A percentile compares a stretch with the other conserved stretches of the same genome.
Conservation (phyloP, 2,329 filamentous ascomycete species). For the Aureobasidium vineae region DNA sequence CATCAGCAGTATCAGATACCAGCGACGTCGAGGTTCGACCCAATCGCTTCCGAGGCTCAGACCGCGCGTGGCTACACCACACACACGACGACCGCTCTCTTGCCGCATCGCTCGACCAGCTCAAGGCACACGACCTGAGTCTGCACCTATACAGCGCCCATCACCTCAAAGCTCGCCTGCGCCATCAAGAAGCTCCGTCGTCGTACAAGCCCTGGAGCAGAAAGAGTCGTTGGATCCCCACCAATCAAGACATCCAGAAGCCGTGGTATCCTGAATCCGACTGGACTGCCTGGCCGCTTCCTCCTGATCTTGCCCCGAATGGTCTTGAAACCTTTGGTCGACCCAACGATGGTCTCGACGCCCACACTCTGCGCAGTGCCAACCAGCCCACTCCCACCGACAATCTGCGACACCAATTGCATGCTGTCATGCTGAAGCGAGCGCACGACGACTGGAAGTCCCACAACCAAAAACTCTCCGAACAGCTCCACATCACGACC, state of each 20-base stretch:
- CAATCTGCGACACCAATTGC: constrained; percentile 67
- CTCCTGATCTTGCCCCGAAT: constrained; percentile 59
- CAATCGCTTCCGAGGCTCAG: constrained; percentile 66
- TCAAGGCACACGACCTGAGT: constrained; percentile 65
- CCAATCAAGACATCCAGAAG: constrained; percentile 36
- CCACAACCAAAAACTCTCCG: neutral
- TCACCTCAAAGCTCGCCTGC: constrained; percentile 59
- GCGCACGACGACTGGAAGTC: constrained; percentile 64
- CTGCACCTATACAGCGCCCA: constrained; percentile 78
- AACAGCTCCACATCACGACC: neutral
- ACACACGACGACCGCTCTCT: constrained; percentile 64
- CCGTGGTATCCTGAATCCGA: constrained; percentile 50
- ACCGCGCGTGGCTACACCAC: constrained; percentile 64
- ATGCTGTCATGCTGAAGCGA: constrained; percentile 62
- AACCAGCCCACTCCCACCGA: constrained; percentile 54
- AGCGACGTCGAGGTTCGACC: neutral
- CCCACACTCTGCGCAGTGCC: constrained; percentile 52
- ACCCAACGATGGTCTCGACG: constrained; percentile 45
- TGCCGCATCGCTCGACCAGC: constrained; percentile 60
- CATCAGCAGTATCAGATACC: constrained; percentile 9
- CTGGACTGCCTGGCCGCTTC: constrained; percentile 88
- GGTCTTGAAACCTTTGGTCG: constrained; percentile 51
- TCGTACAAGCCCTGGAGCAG: constrained; percentile 39
- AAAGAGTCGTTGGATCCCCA: constrained; percentile 43
- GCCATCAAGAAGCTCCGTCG: constrained; percentile 25